Percentiles rank a stretch among this genome's conserved stretches.
Evolutionary conservation across 2,329 filamentous ascomycete species (phyloP).

Genomic region (Beauveria sp.): DNA sequence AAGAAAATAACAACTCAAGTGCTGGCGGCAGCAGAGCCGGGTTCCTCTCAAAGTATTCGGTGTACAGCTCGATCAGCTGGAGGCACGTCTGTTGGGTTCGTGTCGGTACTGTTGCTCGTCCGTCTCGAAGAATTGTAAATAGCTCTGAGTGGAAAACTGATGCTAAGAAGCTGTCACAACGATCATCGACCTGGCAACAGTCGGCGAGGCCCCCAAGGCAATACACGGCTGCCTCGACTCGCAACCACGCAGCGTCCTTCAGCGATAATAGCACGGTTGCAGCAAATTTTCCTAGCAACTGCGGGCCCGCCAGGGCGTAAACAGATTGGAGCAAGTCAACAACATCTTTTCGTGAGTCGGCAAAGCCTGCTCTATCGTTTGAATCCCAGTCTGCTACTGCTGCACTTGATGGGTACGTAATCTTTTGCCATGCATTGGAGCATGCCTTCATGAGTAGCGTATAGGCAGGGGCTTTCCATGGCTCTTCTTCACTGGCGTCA

Average conservation of each 20-base stretch:
- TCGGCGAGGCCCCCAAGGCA: conserved; percentile 63
- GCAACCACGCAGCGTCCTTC: conserved; percentile 43
- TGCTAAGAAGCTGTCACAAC: conserved; percentile 50
- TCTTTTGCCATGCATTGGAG: conserved; percentile 60
- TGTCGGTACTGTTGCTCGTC: conserved; percentile 46
- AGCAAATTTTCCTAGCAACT: conserved; percentile 50
- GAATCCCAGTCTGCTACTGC: conserved; percentile 61
- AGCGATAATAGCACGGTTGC: conserved; percentile 46
- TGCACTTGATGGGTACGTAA: conserved; percentile 55
- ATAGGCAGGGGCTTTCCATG: neutral
- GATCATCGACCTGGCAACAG: conserved; percentile 49
- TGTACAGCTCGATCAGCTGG: conserved; percentile 62
- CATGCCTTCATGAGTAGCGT: conserved; percentile 50
- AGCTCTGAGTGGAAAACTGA: conserved; percentile 55
- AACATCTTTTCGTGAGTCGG: conserved; percentile 70
- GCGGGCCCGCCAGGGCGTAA: conserved; percentile 52
- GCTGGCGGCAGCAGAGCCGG: conserved; percentile 59
- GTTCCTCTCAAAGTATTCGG: conserved; percentile 68
- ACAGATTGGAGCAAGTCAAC: conserved; percentile 67
- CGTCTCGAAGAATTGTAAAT: conserved; percentile 45
- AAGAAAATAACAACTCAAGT: conserved; percentile 66
- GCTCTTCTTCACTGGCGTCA: neutral
- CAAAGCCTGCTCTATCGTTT: conserved; percentile 58
- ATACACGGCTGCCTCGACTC: conserved; percentile 53
- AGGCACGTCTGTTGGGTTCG: conserved; percentile 62